Conservation (phyloP, 768 basidiomycete species). For the Amanita rimosa region DNA sequence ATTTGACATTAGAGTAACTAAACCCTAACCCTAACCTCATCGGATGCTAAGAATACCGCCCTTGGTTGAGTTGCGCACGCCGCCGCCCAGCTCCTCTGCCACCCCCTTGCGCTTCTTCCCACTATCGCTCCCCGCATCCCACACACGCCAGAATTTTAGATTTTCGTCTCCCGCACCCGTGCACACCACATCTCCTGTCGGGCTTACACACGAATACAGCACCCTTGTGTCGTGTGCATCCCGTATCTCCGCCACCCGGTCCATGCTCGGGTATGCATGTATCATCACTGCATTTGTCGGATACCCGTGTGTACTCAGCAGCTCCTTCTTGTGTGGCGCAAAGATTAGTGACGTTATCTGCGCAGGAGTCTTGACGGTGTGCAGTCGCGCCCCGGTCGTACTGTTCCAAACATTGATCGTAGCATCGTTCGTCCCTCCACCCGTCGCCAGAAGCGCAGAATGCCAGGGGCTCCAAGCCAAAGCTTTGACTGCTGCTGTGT, state of each 20-base stretch:
- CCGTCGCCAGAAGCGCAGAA: constrained; percentile 78
- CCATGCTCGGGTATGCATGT: constrained; percentile 78
- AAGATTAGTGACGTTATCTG: constrained; percentile 91
- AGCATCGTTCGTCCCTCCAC: constrained; percentile 92
- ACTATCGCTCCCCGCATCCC: constrained; percentile 45
- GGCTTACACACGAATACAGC: constrained; percentile 74
- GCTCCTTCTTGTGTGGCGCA: constrained; percentile 79
- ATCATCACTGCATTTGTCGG: constrained; percentile 79
- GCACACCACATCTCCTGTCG: constrained; percentile 83
- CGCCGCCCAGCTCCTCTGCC: constrained; percentile 21
- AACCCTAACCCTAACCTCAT: constrained; percentile 8
- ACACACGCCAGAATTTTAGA: constrained; percentile 90
- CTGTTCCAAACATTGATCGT: constrained; percentile 87
- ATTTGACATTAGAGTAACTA: constrained; percentile 23
- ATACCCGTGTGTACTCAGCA: constrained; percentile 90
- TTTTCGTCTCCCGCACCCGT: constrained; percentile 95
- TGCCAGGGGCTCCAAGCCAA: constrained; percentile 99
- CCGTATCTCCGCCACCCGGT: constrained; percentile 71
- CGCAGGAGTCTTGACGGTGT: constrained; percentile 76
- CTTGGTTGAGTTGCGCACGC: constrained; percentile 33
- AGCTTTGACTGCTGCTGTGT: constrained; percentile 85
- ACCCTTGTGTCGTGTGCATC: constrained; percentile 93
- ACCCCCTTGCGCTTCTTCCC: constrained; percentile 40
- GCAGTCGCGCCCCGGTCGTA: constrained; percentile 84
- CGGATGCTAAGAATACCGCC: constrained; percentile 39